Conservation (phyloP, 306 rosid species). For the Cyclanthera cordifolia region DNA sequence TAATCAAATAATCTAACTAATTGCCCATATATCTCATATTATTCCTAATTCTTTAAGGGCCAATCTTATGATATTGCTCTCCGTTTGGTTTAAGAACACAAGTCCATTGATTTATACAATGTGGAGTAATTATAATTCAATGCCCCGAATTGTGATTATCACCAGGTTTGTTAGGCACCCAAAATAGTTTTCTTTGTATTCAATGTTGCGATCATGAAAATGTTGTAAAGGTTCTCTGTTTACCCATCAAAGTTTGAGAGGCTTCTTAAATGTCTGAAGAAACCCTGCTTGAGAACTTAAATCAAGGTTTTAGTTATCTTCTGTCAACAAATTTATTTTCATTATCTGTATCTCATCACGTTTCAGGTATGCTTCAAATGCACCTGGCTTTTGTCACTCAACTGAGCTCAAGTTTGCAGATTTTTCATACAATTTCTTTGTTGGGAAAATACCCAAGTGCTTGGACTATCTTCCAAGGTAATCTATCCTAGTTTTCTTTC, state of each 20-base stretch:
- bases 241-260: background rate
- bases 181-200: background rate
- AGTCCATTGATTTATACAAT: background rate
- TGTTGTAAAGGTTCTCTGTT: background rate
- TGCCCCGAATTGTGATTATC: background rate
- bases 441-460: constrained; percentile 78
- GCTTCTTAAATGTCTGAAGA: background rate
- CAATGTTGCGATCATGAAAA: background rate
- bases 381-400: constrained; percentile 58
- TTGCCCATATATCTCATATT: no score
- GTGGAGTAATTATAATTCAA: background rate
- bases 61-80: no score
- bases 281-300: background rate
- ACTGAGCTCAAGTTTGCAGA: constrained; percentile 62
- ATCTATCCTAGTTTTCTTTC: constrained; percentile 15
- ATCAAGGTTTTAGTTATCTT: background rate
- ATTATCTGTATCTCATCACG: constrained; percentile 15
- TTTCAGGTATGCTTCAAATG: constrained; percentile 58
- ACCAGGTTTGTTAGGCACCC: background rate
- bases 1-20: no score
- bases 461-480: constrained; percentile 80
- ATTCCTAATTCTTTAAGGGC: no score
- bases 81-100: background rate
- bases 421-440: constrained; percentile 79
- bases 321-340: constrained; percentile 17